These are phyloP conservation scores for Akanthomyces dipterigenus DNA, from an alignment of 2,329 filamentous ascomycete genomes.

Conservation along the genomic window DNA sequence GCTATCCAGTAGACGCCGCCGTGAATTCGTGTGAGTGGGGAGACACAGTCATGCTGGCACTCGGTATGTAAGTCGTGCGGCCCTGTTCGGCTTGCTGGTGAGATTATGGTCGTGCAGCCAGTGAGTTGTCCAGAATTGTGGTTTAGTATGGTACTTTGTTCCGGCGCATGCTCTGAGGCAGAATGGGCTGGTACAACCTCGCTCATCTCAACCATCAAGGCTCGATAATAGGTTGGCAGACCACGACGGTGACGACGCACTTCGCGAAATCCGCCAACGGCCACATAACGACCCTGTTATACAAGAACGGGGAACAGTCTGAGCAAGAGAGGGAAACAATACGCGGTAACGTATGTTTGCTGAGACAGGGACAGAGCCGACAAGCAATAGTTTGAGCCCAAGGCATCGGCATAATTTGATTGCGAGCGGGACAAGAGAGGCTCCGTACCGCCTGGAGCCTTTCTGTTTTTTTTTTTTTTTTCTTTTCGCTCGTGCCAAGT, in stretches of 20 bases:
- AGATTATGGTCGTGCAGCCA: not conserved
- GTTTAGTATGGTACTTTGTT: not conserved
- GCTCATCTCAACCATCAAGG: no score
- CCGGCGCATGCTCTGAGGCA: not conserved
- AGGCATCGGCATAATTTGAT: not conserved
- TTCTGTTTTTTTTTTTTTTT: no score
- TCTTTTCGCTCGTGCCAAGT: no score
- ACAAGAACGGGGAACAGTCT: not conserved
- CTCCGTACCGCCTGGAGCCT: not conserved
- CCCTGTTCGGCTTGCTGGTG: not conserved
- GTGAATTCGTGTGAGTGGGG: conserved; percentile 4
- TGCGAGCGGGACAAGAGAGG: not conserved
- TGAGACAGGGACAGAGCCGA: not conserved
- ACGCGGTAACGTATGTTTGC: not conserved
- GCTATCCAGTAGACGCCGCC: not conserved
- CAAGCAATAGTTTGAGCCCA: not conserved
- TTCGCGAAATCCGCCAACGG: not conserved
- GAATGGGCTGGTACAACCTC: not conserved
- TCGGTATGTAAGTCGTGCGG: not conserved
- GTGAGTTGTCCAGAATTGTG: not conserved
- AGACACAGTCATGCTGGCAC: not conserved
- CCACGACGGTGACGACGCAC: not conserved
- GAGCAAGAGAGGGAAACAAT: not conserved
- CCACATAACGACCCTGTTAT: not conserved
- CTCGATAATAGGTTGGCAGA: not conserved